Conservation (phyloP, 352 stramenopile species). For the Globisporangium spinosum region DNA sequence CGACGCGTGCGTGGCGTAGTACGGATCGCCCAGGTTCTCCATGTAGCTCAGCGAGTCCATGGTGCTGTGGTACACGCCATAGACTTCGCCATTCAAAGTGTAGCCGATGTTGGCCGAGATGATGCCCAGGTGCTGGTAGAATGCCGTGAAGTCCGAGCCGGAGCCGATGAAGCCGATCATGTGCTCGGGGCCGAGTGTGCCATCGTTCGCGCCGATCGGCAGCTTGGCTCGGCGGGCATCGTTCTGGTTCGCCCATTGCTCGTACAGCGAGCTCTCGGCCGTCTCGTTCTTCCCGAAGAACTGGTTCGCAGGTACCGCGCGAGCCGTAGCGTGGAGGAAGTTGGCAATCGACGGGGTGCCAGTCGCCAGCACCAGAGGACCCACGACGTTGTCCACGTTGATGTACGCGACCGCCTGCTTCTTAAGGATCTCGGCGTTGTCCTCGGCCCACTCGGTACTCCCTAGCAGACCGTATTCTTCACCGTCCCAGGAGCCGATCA, state of each 20-base stretch:
- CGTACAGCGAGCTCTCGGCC: constrained; percentile 29
- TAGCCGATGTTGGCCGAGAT: constrained; percentile 70
- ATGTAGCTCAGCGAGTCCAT: constrained; percentile 83
- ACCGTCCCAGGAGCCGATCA: constrained; percentile 81
- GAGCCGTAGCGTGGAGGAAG: constrained; percentile 47
- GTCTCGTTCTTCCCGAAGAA: constrained; percentile 26
- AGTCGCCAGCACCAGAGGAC: constrained; percentile 40
- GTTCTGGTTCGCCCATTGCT: constrained; percentile 29
- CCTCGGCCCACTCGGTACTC: constrained; percentile 80
- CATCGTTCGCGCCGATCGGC: constrained; percentile 20
- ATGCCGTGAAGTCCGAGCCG: constrained; percentile 65
- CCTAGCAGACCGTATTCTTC: constrained; percentile 85
- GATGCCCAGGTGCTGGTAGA: constrained; percentile 80
- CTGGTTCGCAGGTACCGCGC: constrained; percentile 50
- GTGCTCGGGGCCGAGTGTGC: constrained; percentile 34
- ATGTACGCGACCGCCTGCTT: constrained; percentile 74
- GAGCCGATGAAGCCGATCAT: constrained; percentile 46
- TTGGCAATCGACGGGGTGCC: constrained; percentile 71
- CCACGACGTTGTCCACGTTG: constrained; percentile 79
- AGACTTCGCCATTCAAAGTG: constrained; percentile 23
- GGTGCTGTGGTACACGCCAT: constrained; percentile 82
- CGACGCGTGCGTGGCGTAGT: constrained; percentile 47
- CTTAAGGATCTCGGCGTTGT: constrained; percentile 45
- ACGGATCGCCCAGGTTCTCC: constrained; percentile 51
- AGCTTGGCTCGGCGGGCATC: constrained; percentile 14